Percentiles rank a stretch among this genome's conserved stretches.
phyloP scores from a whole-genome alignment of 2,329 filamentous ascomycete genomes.

The Trichoderma arundinaceum region DNA sequence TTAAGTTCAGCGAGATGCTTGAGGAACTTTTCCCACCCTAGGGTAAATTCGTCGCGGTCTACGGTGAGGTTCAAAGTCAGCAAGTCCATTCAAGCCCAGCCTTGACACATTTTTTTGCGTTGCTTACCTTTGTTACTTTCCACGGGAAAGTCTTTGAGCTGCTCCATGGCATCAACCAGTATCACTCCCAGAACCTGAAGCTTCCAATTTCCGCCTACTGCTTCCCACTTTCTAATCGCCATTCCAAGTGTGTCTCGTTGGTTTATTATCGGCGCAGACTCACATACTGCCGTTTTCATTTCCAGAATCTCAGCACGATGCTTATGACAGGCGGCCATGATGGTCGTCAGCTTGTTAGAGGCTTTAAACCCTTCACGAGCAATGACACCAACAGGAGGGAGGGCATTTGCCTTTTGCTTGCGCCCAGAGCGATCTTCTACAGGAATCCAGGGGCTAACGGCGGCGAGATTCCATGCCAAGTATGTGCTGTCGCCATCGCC shows the following conservation, averaged over 20 bases:
- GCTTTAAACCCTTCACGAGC: conserved; percentile 79
- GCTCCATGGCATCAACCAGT: conserved; percentile 64
- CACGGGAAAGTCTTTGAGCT: conserved; percentile 43
- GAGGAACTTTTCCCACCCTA: conserved; percentile 60
- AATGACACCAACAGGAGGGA: conserved; percentile 57
- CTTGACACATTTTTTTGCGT: background rate
- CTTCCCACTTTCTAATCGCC: conserved; percentile 74
- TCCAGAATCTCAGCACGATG: conserved; percentile 67
- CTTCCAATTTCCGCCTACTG: conserved; percentile 67
- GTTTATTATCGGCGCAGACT: conserved; percentile 51
- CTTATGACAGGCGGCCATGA: conserved; percentile 69
- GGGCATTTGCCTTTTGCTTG: conserved; percentile 56
- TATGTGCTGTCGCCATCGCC: conserved; percentile 69
- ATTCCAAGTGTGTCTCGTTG: conserved; percentile 73
- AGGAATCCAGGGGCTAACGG: conserved; percentile 75
- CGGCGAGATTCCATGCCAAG: conserved; percentile 76
- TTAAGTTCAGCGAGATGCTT: conserved; percentile 61
- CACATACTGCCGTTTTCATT: conserved; percentile 61
- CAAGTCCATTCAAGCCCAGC: background rate
- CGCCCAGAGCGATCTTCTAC: conserved; percentile 49
- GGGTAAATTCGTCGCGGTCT: conserved; percentile 54
- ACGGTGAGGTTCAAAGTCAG: conserved; percentile 29
- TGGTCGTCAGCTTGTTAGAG: conserved; percentile 74
- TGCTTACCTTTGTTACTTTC: conserved; percentile 11
- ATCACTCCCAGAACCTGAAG: conserved; percentile 72